Percentiles rank a stretch among this genome's conserved stretches.
phyloP scores from a whole-genome alignment of 208 protist species.

The Lotmaria passim region DNA sequence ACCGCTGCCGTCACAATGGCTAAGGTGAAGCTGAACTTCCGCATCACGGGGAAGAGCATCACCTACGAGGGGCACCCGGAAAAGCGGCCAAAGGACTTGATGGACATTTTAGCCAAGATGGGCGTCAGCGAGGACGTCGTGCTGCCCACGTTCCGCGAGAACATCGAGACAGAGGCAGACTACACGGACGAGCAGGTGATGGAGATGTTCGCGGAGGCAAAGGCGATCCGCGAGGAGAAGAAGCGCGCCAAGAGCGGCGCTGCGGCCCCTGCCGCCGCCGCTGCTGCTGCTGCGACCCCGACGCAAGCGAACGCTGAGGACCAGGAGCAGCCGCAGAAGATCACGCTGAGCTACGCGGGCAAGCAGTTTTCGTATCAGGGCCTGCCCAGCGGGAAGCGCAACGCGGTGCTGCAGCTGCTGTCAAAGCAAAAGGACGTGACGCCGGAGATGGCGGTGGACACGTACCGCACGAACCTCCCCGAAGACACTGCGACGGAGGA shows the following conservation, averaged over 20 bases:
- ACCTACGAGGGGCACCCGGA: conserved; percentile 76
- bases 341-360: conserved; percentile 66
- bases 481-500: conserved; percentile 44
- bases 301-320: conserved; percentile 24
- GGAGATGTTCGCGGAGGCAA: conserved; percentile 46
- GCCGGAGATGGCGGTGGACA: conserved; percentile 53
- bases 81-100: conserved; percentile 69
- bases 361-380: conserved; percentile 81
- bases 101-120: conserved; percentile 84
- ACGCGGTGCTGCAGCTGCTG: conserved; percentile 76
- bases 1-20: conserved; percentile 41
- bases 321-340: conserved; percentile 61
- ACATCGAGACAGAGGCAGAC: conserved; percentile 56
- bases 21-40: conserved; percentile 78
- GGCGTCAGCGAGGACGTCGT: conserved; percentile 48
- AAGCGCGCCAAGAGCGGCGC: conserved; percentile 15
- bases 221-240: conserved; percentile 57
- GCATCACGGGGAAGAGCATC: conserved; percentile 61
- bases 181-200: conserved; percentile 66
- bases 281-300: neutral
- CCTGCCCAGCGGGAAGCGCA: conserved; percentile 62
- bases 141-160: conserved; percentile 67
- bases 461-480: conserved; percentile 74
- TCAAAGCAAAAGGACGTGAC: conserved; percentile 67
- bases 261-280: neutral